Percentiles rank a stretch among this genome's conserved stretches.
phyloP scores from a whole-genome alignment of 345 rosid species.

The Lepidium africanum region DNA sequence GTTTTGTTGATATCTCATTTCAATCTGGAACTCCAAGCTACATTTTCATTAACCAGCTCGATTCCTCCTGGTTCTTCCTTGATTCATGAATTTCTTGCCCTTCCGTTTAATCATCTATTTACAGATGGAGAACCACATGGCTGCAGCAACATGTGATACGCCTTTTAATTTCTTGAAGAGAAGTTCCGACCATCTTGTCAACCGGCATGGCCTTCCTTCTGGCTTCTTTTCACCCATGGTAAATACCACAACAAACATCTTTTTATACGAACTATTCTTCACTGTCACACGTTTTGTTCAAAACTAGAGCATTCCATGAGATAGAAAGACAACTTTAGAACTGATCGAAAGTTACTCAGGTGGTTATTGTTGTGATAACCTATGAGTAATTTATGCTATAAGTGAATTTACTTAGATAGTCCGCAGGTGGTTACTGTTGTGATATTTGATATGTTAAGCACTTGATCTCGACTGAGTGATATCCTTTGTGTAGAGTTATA shows the following conservation, averaged over 20 bases:
- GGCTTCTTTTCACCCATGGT: conserved; percentile 53
- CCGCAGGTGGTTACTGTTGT: neutral
- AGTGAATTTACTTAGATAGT: neutral
- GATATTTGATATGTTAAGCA: neutral
- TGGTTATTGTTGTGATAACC: neutral
- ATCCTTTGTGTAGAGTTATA: neutral
- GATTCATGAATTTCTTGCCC: neutral
- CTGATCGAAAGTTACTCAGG: neutral
- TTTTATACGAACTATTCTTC: neutral
- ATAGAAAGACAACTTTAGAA: neutral
- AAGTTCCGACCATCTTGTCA: conserved; percentile 45
- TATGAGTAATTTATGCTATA: neutral
- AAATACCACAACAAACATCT: conserved; percentile 13
- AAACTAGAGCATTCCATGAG: neutral
- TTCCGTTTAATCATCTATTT: conserved; percentile 8
- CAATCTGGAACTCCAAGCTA: conserved; percentile 4
- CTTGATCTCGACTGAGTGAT: neutral
- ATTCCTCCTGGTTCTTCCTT: conserved; percentile 4
- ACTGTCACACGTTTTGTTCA: neutral
- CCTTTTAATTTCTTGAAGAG: conserved; percentile 42
- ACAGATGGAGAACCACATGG: conserved; percentile 42
- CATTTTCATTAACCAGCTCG: neutral
- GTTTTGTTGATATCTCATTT: neutral
- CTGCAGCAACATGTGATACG: conserved; percentile 32
- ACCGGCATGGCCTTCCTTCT: conserved; percentile 38